phyloP scores from a whole-genome alignment of 352 stramenopile genomes.

The Salisapilia sapeloensis region DNA sequence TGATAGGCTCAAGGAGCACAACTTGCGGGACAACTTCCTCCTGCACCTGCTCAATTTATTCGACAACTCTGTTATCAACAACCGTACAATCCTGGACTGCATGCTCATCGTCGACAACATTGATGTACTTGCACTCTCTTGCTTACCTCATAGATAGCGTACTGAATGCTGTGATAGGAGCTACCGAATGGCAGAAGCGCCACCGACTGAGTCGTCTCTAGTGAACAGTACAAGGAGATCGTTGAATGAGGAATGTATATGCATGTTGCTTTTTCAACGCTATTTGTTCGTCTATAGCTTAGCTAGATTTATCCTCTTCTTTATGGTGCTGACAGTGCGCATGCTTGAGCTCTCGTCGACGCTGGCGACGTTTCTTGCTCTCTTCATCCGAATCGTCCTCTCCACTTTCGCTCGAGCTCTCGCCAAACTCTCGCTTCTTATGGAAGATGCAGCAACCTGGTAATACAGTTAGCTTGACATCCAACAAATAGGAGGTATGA shows the following conservation, averaged over 20 bases:
- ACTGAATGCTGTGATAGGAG: too few species aligned
- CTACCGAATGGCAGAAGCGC: too few species aligned
- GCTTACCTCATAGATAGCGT: too few species aligned
- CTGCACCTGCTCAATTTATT: constrained; percentile 83
- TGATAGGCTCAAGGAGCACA: constrained; percentile 44
- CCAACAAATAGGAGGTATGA: not conserved
- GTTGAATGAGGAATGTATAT: too few species aligned
- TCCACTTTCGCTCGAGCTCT: constrained; percentile 83
- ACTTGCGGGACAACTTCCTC: constrained; percentile 74
- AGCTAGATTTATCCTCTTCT: constrained; percentile 1
- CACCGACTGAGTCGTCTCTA: too few species aligned
- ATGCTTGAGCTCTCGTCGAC: constrained; percentile 6
- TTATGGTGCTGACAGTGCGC: not conserved
- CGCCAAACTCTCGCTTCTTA: constrained; percentile 83
- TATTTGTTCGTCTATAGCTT: too few species aligned
- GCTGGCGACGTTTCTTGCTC: constrained; percentile 4
- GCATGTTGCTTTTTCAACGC: too few species aligned
- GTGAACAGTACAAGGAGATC: too few species aligned
- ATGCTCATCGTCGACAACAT: constrained; percentile 73
- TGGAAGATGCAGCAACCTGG: constrained; percentile 88
- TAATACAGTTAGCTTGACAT: constrained; percentile 1
- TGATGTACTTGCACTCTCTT: constrained; percentile 3
- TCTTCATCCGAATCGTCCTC: constrained; percentile 30
- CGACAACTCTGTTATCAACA: constrained; percentile 80
- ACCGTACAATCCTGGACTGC: constrained; percentile 73